Conservation (phyloP, 2,329 filamentous ascomycete genomes). For the Rhytidhysteron rufulum region DNA sequence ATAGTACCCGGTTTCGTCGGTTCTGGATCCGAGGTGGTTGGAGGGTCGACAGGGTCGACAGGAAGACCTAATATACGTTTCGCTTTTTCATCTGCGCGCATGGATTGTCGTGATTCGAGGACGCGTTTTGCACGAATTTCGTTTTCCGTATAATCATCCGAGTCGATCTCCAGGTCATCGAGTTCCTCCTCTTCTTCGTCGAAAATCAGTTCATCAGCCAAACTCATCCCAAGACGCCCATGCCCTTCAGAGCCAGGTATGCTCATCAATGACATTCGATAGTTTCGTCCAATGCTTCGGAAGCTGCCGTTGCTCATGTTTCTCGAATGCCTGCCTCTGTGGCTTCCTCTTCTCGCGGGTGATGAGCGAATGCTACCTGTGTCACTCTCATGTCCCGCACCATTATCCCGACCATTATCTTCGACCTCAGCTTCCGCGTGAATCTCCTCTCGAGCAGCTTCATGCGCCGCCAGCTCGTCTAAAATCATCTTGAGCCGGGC, state of each 20-base stretch:
- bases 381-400: slow-evolving; percentile 57
- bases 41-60: slow-evolving; percentile 15
- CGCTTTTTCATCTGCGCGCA: slow-evolving; percentile 42
- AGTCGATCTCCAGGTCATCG: slow-evolving; percentile 58
- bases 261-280: slow-evolving; percentile 69
- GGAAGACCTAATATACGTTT: slow-evolving; percentile 44
- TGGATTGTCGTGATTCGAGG: slow-evolving; percentile 40
- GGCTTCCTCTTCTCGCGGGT: slow-evolving; percentile 45
- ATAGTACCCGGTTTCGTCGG: slow-evolving; percentile 19
- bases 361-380: slow-evolving; percentile 67
- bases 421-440: slow-evolving; percentile 57
- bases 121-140: slow-evolving; percentile 36
- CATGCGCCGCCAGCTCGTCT: slow-evolving; percentile 75
- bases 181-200: slow-evolving; percentile 67
- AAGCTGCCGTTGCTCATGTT: slow-evolving; percentile 52
- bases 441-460: slow-evolving; percentile 43
- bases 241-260: slow-evolving; percentile 50
- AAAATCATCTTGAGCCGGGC: slow-evolving; percentile 77
- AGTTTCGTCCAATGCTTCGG: slow-evolving; percentile 50
- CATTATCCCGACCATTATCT: slow-evolving; percentile 58
- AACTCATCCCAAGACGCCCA: slow-evolving; percentile 62
- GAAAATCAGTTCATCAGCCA: slow-evolving; percentile 89
- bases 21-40: slow-evolving; percentile 24
- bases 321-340: slow-evolving; percentile 54
- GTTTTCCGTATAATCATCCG: slow-evolving; percentile 54